phyloP scores from a whole-genome alignment of 2,329 filamentous ascomycete genomes.

The Zymoseptoria passerinii region DNA sequence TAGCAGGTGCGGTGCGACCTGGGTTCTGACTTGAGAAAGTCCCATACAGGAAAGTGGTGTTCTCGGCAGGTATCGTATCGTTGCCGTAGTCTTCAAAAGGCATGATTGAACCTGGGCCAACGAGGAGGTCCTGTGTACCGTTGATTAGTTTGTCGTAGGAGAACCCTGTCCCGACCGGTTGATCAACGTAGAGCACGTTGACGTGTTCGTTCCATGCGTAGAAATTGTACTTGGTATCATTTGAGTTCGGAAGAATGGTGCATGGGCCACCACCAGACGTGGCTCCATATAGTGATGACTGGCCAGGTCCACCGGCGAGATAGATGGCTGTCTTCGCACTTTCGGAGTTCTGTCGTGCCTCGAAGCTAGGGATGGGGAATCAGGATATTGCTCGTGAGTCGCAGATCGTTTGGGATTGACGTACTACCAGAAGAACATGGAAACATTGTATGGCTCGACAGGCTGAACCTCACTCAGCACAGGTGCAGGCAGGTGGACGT shows the following conservation, averaged over 20 bases:
- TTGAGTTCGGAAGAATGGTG: slow-evolving; percentile 33
- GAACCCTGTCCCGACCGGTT: slow-evolving; percentile 51
- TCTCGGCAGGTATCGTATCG: slow-evolving; percentile 9
- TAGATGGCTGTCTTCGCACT: slow-evolving; percentile 52
- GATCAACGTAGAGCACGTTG: slow-evolving; percentile 54
- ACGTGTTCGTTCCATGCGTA: slow-evolving; percentile 52
- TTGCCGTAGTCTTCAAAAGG: slow-evolving; percentile 10
- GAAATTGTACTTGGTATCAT: slow-evolving; percentile 40
- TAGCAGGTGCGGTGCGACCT: slow-evolving; percentile 10
- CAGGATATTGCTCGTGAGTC: neutral
- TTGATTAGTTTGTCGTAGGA: slow-evolving; percentile 53
- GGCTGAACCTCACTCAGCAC: slow-evolving; percentile 17
- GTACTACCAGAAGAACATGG: slow-evolving; percentile 55
- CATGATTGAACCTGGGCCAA: slow-evolving; percentile 24
- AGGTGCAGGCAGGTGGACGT: slow-evolving; percentile 45
- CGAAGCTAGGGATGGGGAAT: slow-evolving; percentile 32
- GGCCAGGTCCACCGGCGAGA: slow-evolving; percentile 54
- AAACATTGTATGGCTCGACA: slow-evolving; percentile 18
- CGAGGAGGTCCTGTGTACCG: slow-evolving; percentile 45
- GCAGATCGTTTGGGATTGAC: neutral
- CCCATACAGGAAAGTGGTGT: slow-evolving; percentile 18
- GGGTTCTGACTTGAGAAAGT: slow-evolving; percentile 14
- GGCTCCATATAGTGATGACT: slow-evolving; percentile 49
- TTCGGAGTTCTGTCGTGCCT: slow-evolving; percentile 44
- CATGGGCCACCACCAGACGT: slow-evolving; percentile 43